Conservation (phyloP, 495 filamentous ascomycete species). For the Trichocladium antarcticum region DNA sequence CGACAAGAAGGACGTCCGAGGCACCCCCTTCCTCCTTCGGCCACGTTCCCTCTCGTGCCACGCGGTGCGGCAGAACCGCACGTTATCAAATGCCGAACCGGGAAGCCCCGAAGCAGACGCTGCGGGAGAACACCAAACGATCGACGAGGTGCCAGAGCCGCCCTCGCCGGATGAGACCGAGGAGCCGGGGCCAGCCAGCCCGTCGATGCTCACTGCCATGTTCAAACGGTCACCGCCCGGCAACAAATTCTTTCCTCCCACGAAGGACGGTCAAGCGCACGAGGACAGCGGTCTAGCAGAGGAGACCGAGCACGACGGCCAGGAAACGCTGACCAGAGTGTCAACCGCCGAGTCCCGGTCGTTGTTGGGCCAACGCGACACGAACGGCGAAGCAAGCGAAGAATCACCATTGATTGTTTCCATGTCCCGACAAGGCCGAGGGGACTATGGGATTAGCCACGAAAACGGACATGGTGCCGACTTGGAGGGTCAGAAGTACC, state of each 20-base stretch:
- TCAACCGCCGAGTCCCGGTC: conserved; percentile 1
- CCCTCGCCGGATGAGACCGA: conserved; percentile 34
- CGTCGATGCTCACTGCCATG: conserved; percentile 55
- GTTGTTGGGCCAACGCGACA: background rate
- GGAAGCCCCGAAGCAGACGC: conserved; percentile 2
- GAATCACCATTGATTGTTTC: conserved; percentile 28
- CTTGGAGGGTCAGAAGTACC: conserved; percentile 34
- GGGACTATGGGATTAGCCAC: conserved; percentile 16
- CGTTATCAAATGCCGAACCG: conserved; percentile 15
- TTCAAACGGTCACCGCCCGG: conserved; percentile 44
- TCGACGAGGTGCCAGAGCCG: conserved; percentile 54
- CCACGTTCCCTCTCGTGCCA: conserved; percentile 26
- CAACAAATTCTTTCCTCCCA: conserved; percentile 6
- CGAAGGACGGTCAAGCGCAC: conserved; percentile 8
- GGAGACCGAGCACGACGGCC: conserved; percentile 4
- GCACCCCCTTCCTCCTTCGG: conserved; percentile 32
- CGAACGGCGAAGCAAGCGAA: conserved; percentile 23
- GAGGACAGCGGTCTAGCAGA: conserved; percentile 9
- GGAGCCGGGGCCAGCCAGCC: conserved; percentile 26
- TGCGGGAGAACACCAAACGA: conserved; percentile 29
- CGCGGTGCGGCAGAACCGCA: conserved; percentile 5
- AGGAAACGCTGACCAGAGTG: conserved; percentile 2
- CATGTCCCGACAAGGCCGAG: conserved; percentile 17
- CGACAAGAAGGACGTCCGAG: conserved; percentile 39
- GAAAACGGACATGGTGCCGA: conserved; percentile 21